Evolutionary conservation across 2,329 filamentous ascomycete genomes (phyloP).

Genomic region (Xylaria sp.): DNA sequence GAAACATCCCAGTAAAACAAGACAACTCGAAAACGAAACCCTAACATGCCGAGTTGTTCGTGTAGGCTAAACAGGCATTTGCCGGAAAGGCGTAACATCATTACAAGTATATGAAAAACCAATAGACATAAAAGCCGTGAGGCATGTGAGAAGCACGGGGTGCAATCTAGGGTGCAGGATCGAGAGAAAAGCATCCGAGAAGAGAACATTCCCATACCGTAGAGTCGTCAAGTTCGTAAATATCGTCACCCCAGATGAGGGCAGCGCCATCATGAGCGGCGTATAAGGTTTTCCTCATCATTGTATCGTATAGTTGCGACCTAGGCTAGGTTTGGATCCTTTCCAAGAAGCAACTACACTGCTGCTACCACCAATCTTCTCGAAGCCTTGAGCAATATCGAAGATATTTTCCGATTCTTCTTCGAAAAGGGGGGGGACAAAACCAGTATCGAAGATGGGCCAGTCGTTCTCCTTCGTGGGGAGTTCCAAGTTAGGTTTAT

Average conservation of each 20-base stretch:
- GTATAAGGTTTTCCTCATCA: constrained; percentile 17
- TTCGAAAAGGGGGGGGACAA: constrained; percentile 64
- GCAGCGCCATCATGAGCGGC: constrained; percentile 26
- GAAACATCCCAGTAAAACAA: constrained; percentile 24
- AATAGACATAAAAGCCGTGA: constrained; percentile 50
- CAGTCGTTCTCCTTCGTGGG: constrained; percentile 56
- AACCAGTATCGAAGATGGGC: constrained; percentile 62
- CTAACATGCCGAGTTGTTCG: constrained; percentile 35
- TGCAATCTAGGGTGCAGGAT: constrained; percentile 31
- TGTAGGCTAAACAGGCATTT: constrained; percentile 41
- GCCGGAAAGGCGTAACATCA: constrained; percentile 36
- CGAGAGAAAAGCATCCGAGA: constrained; percentile 13
- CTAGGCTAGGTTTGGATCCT: constrained; percentile 50
- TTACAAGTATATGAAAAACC: constrained; percentile 41
- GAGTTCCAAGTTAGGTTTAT: constrained; percentile 50
- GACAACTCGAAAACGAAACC: constrained; percentile 39
- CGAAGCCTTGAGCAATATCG: constrained; percentile 80
- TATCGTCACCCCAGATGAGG: constrained; percentile 43
- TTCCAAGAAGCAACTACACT: constrained; percentile 47
- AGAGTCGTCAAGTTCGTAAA: constrained; percentile 37
- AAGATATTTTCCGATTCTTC: constrained; percentile 71
- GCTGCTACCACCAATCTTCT: constrained; percentile 72
- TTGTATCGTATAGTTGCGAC: constrained; percentile 52
- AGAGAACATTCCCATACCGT: constrained; percentile 26
- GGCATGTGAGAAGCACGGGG: constrained; percentile 41